Evolutionary conservation across 306 rosid genomes (phyloP).

Genomic region (Sindora glabra): DNA sequence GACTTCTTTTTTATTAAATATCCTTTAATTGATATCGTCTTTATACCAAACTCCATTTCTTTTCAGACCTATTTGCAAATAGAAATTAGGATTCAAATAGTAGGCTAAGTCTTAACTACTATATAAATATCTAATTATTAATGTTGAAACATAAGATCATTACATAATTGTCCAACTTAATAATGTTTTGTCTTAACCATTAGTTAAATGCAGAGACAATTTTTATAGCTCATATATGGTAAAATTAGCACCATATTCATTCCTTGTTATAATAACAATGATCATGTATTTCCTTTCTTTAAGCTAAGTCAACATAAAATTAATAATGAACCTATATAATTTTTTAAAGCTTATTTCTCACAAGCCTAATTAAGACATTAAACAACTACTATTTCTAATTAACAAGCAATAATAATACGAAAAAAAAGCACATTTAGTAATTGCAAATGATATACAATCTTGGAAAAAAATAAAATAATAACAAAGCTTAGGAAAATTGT

Average conservation of each 20-base stretch:
- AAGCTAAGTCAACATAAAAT: no score
- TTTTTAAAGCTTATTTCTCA: no score
- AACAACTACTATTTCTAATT: no score
- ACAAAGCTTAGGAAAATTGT: no score
- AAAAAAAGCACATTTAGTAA: no score
- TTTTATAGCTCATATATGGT: constrained; percentile 17
- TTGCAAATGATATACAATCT: no score
- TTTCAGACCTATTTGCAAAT: constrained; percentile 17
- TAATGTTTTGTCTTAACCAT: constrained; percentile 10
- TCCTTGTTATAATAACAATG: background rate
- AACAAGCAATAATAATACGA: no score
- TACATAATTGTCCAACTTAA: background rate
- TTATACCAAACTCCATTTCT: constrained; percentile 42
- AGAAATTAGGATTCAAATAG: background rate
- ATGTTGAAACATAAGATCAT: background rate
- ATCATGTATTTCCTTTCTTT: no score
- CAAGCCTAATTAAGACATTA: no score
- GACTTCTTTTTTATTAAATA: background rate
- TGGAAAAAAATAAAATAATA: no score
- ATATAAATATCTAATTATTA: background rate
- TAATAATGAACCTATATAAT: no score
- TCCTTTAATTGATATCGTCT: constrained; percentile 36
- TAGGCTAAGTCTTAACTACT: constrained; percentile 27
- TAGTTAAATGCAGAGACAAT: constrained; percentile 18
- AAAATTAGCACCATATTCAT: constrained; percentile 20